Evolutionary conservation across 805 yeast species (phyloP).

Genomic region (Yarrowia sp.): DNA sequence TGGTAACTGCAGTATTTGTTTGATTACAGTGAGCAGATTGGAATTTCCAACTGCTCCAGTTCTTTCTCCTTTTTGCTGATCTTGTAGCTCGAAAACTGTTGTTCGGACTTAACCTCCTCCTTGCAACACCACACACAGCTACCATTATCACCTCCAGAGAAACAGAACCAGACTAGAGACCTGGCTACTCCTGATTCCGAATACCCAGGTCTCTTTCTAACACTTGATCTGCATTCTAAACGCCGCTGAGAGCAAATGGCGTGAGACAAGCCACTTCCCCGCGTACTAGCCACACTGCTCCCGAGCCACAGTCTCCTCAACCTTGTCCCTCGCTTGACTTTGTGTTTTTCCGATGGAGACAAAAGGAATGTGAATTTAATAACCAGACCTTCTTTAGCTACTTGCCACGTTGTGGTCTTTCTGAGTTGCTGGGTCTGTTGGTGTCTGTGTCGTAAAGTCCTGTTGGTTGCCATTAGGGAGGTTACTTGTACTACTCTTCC

Average conservation of each 20-base stretch:
- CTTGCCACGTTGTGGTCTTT: too few species aligned
- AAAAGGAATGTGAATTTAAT: neutral
- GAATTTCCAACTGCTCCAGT: neutral
- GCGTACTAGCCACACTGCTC: neutral
- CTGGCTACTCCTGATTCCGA: neutral
- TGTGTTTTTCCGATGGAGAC: neutral
- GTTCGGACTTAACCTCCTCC: too few species aligned
- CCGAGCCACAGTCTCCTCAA: neutral
- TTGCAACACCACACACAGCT: neutral
- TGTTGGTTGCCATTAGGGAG: too few species aligned
- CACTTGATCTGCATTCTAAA: neutral
- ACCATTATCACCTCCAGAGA: neutral
- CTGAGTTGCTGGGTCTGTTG: too few species aligned
- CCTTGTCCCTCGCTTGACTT: neutral
- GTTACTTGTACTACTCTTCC: too few species aligned
- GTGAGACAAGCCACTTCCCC: slow-evolving; percentile 1
- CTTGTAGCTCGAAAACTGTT: neutral
- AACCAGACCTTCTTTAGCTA: too few species aligned
- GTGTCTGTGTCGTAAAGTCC: too few species aligned
- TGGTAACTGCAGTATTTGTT: neutral
- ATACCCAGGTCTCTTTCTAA: neutral
- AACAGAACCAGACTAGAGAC: neutral
- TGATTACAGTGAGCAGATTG: neutral
- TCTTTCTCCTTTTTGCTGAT: neutral
- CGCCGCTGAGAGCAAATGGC: neutral